A percentile compares a stretch with the other conserved stretches of the same genome.
Evolutionary conservation across 139 green algal genomes (phyloP).

Genomic region (Closterium sp.): DNA sequence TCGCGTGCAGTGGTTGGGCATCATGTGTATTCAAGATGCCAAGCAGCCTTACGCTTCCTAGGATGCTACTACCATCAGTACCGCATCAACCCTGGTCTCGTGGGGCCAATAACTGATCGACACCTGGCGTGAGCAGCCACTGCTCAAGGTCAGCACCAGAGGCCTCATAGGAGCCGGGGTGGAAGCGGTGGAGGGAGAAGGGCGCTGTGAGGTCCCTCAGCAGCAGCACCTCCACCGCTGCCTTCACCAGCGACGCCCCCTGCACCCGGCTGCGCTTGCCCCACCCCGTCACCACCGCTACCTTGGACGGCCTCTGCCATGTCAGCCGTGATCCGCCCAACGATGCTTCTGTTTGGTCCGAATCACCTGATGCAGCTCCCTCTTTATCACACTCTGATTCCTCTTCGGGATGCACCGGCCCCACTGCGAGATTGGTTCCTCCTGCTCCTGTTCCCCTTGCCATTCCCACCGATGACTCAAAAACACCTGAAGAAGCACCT

Average conservation of each 20-base stretch:
- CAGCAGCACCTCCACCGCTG: conserved; percentile 1
- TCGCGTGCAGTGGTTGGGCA: too few species aligned
- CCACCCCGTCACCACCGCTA: conserved; percentile 18
- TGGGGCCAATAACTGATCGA: not conserved
- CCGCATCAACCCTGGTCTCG: too few species aligned
- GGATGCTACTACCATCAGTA: too few species aligned
- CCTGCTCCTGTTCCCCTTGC: not conserved
- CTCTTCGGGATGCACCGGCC: too few species aligned
- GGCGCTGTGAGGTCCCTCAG: not conserved
- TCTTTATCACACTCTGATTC: not conserved
- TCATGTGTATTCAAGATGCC: too few species aligned
- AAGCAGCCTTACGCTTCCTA: too few species aligned
- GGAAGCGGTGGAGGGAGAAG: not conserved
- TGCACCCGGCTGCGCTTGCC: conserved; percentile 10
- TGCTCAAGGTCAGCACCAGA: not conserved
- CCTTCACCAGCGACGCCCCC: conserved; percentile 8
- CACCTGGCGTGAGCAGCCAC: not conserved
- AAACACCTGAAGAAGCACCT: not conserved
- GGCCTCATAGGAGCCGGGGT: not conserved
- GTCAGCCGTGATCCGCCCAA: not conserved
- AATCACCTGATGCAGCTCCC: not conserved
- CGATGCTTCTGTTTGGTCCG: not conserved
- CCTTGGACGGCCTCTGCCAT: not conserved
- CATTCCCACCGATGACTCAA: not conserved
- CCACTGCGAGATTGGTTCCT: too few species aligned